Conservation (phyloP, 331 rosid genomes). For the Spiraea crenata region DNA sequence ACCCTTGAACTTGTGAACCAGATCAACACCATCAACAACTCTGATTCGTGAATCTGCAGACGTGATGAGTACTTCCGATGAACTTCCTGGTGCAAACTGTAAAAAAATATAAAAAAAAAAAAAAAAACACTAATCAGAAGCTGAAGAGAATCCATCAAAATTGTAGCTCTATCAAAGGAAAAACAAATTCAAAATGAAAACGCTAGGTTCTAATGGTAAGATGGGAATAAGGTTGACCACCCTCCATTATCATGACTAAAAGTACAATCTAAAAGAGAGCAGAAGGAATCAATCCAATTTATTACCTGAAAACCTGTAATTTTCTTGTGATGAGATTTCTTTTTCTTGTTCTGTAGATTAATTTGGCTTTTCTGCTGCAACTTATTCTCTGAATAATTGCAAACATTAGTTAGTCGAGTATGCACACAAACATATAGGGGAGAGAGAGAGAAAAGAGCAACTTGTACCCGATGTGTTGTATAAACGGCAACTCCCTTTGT, state of each 20-base stretch:
- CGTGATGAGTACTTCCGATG: slow-evolving; percentile 84
- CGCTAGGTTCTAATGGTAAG: not conserved
- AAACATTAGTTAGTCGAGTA: slow-evolving; percentile 16
- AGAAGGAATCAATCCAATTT: slow-evolving; percentile 16
- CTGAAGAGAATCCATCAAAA: slow-evolving; percentile 17
- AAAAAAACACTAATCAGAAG: slow-evolving; percentile 32
- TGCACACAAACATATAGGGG: not conserved
- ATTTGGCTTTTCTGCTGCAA: slow-evolving; percentile 77
- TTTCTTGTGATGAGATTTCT: slow-evolving; percentile 86
- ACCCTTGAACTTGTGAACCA: slow-evolving; percentile 97
- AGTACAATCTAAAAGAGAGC: not conserved
- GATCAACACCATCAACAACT: slow-evolving; percentile 80
- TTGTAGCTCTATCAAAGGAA: slow-evolving; percentile 20
- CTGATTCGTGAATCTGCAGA: slow-evolving; percentile 97
- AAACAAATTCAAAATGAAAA: not conserved
- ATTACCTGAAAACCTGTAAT: slow-evolving; percentile 97
- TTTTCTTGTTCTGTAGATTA: slow-evolving; percentile 94
- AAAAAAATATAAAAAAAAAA: not conserved
- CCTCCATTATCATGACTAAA: not conserved
- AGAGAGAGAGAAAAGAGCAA: slow-evolving; percentile 12
- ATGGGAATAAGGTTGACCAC: not conserved
- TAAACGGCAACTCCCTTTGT: slow-evolving; percentile 93
- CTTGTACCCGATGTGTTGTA: slow-evolving; percentile 74
- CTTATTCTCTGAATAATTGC: slow-evolving; percentile 65
- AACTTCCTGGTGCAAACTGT: slow-evolving; percentile 99